Evolutionary conservation across 805 yeast genomes (phyloP).

Genomic region (Teunomyces atbi): DNA sequence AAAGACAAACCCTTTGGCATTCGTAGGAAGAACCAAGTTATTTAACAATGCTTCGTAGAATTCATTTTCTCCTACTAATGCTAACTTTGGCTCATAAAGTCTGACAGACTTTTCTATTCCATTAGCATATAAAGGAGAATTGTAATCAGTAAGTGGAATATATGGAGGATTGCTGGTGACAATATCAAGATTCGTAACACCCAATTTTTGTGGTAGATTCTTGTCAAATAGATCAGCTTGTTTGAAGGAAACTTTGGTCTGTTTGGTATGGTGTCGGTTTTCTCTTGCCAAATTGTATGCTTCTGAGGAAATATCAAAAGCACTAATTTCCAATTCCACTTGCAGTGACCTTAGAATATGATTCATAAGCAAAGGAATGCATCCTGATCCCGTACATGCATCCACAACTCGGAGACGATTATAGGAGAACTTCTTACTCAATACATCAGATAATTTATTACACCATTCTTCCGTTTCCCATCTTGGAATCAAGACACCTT

Average conservation of each 20-base stretch:
- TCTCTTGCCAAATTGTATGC: slow-evolving; percentile 53
- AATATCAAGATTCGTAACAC: slow-evolving; percentile 38
- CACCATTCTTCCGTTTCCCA: slow-evolving; percentile 97
- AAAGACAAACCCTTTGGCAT: slow-evolving; percentile 62
- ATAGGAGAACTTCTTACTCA: slow-evolving; percentile 5
- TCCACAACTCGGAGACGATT: slow-evolving; percentile 47
- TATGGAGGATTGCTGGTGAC: slow-evolving; percentile 92
- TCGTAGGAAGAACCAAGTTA: slow-evolving; percentile 38
- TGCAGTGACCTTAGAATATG: slow-evolving; percentile 13
- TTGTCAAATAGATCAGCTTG: slow-evolving; percentile 15
- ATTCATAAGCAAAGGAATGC: slow-evolving; percentile 61
- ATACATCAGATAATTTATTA: slow-evolving; percentile 32
- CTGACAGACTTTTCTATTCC: slow-evolving; percentile 67
- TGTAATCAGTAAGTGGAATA: slow-evolving; percentile 51
- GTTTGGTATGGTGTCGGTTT: slow-evolving; percentile 29
- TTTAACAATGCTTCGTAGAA: slow-evolving; percentile 60
- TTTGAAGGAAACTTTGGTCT: slow-evolving; percentile 9
- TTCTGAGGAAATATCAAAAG: slow-evolving; percentile 53
- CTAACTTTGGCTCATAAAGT: slow-evolving; percentile 70
- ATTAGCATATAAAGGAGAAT: slow-evolving; percentile 21
- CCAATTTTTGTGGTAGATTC: slow-evolving; percentile 6
- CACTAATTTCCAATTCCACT: slow-evolving; percentile 29
- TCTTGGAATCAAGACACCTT: slow-evolving; percentile 80
- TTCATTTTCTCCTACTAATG: slow-evolving; percentile 75
- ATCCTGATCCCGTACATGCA: slow-evolving; percentile 87